Base-by-base conservation (phyloP, 1,284 basidiomycete genomes). In the Bondarzewia mesenterica region DNA sequence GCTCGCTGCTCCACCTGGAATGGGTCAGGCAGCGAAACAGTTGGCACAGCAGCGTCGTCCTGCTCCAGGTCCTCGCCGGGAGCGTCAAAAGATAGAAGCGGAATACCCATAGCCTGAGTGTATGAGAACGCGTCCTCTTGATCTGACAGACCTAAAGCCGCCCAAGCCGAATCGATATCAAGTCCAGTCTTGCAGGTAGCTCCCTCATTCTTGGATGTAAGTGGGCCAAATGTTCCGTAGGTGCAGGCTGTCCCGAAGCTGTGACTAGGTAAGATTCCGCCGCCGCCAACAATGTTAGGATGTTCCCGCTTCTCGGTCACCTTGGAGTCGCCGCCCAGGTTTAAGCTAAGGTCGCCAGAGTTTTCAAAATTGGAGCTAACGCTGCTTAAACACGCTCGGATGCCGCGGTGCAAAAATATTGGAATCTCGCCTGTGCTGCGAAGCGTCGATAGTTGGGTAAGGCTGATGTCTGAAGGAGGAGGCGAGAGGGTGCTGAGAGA, bases 371-470 rank as follows among this genome's bases (percentile, higher is more conserved):
- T 61, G 46, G 63, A 64, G 15, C 61, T 27, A 29, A 27, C 21
- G 22, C 23, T 38, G 39, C 45, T 36, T 15, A 38, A 23, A 16
- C 26, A 7, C 36, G 47, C 35, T 32, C 26, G 26, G 20, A 57
- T 43, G 6, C 57, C 58, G 15, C 50, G 27, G 45, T 75, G 71
- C 51, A 80, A 62, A 44, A 81, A 61, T 38, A 83, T 69, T 6
- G 78, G 79, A 42, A 84, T 78, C 43, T 76, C 70, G 25, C 73
- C 77, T 20, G 71, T 73, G 46, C 73, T 77, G 51, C 63, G 69
- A 5, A 68, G 58, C 44, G 65, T 60, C 16, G 65, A 54, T 44
- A 73, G 56, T 16, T 64, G 61, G 44, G 65, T 65, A n/a, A 73
- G 60, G 41, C 60, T 70, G 46, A 73, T 59, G 26, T 74, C 66